These are phyloP conservation scores for Heteromeles arbutifolia DNA, from an alignment of 306 rosid genomes.

Conservation along the genomic window DNA sequence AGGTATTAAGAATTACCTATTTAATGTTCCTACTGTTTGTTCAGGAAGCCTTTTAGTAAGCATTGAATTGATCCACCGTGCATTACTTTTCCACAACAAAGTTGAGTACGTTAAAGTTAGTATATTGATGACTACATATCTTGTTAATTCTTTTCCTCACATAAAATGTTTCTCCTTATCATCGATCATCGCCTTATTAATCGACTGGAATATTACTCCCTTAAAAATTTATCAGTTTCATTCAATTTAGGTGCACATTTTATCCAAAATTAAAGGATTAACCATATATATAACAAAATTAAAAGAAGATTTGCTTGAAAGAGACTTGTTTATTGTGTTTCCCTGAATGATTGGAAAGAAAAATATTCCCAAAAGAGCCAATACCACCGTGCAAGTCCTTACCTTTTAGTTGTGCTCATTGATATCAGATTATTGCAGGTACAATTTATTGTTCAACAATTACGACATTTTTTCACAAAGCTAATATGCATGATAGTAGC, in stretches of 20 bases:
- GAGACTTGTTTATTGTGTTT: background rate
- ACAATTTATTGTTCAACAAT: too few species aligned
- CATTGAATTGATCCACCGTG: background rate
- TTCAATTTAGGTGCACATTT: too few species aligned
- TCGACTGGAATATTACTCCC: too few species aligned
- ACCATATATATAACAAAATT: background rate
- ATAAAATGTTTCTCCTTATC: too few species aligned
- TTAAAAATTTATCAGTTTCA: too few species aligned
- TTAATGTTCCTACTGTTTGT: background rate
- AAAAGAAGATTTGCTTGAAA: background rate
- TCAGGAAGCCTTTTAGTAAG: background rate
- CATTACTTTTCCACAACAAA: background rate
- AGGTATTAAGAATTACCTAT: background rate
- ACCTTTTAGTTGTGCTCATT: too few species aligned
- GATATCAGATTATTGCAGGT: too few species aligned
- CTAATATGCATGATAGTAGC: too few species aligned
- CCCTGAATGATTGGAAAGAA: background rate
- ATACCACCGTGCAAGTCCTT: too few species aligned
- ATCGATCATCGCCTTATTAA: too few species aligned
- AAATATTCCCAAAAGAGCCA: background rate
- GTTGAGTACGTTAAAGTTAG: background rate
- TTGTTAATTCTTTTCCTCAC: background rate
- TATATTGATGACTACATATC: background rate
- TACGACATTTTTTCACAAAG: too few species aligned
- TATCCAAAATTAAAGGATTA: background rate